Conservation (phyloP, 2,329 filamentous ascomycete genomes). For the Aspergillus piperis region DNA sequence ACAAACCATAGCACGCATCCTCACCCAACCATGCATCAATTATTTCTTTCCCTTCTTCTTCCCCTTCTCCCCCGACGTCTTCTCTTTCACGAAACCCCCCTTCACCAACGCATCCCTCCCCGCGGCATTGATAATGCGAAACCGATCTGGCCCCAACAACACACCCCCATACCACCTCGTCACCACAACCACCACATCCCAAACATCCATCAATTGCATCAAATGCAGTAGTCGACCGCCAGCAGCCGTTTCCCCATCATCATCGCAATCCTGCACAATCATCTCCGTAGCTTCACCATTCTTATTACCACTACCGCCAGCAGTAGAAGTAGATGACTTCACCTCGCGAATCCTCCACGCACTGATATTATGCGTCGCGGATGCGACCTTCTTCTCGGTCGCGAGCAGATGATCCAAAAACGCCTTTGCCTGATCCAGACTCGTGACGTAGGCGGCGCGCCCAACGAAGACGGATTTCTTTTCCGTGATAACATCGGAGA, state of each 20-base stretch:
- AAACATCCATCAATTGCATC: slow-evolving; percentile 92
- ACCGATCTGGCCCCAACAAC: slow-evolving; percentile 83
- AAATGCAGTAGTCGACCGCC: slow-evolving; percentile 82
- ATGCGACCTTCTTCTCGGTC: slow-evolving; percentile 80
- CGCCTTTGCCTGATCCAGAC: slow-evolving; percentile 67
- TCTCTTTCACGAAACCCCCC: slow-evolving; percentile 67
- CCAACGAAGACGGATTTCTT: slow-evolving; percentile 88
- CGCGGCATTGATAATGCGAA: slow-evolving; percentile 83
- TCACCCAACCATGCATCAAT: background rate
- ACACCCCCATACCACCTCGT: slow-evolving; percentile 94
- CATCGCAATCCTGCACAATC: slow-evolving; percentile 84
- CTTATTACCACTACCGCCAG: slow-evolving; percentile 3
- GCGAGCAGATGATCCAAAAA: slow-evolving; percentile 75
- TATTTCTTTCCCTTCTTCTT: slow-evolving; percentile 57
- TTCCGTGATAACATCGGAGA: slow-evolving; percentile 74
- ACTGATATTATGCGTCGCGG: slow-evolving; percentile 91
- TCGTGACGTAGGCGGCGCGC: slow-evolving; percentile 69
- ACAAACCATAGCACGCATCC: background rate
- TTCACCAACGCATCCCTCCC: slow-evolving; percentile 81
- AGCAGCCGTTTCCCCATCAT: slow-evolving; percentile 93
- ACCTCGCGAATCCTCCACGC: slow-evolving; percentile 76
- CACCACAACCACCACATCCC: slow-evolving; percentile 90
- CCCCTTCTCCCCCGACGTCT: slow-evolving; percentile 19
- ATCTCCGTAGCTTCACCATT: slow-evolving; percentile 47
- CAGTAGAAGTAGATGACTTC: slow-evolving; percentile 10